phyloP scores from a whole-genome alignment of 2,329 filamentous ascomycete species.

The Pseudocercospora cruenta region DNA sequence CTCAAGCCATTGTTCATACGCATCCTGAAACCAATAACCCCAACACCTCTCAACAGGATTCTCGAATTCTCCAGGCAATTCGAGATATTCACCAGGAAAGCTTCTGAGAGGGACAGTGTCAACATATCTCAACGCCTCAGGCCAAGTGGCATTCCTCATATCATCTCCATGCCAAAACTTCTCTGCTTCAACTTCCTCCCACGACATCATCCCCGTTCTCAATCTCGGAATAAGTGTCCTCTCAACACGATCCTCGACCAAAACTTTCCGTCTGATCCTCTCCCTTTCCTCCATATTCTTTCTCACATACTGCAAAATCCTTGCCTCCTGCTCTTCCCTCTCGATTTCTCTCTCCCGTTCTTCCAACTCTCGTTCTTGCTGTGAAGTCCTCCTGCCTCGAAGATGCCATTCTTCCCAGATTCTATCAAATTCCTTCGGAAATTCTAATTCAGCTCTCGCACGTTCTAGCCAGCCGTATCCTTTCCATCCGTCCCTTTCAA shows the following conservation, averaged over 20 bases:
- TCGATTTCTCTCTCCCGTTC: background rate
- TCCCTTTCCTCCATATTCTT: background rate
- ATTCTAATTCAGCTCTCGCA: background rate
- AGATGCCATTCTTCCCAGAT: background rate
- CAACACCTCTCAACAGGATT: background rate
- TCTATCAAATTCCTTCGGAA: background rate
- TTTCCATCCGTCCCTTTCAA: background rate
- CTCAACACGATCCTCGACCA: background rate
- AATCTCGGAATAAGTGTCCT: background rate
- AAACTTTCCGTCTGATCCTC: background rate
- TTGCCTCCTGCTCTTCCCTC: background rate
- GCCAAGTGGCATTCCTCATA: background rate
- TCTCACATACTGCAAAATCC: background rate
- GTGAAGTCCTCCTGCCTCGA: background rate
- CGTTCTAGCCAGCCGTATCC: background rate
- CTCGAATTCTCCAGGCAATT: background rate
- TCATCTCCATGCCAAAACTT: background rate
- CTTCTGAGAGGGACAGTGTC: background rate
- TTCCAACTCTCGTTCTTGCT: background rate
- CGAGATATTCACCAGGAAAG: background rate
- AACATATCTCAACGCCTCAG: background rate
- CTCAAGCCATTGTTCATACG: background rate
- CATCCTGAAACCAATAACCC: background rate
- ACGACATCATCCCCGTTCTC: background rate
- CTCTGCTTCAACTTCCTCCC: background rate